Evolutionary conservation across 306 rosid species (phyloP), one percentile per base, ranked within the genome.

Genomic region (Chamaecrista fasciculata): DNA sequence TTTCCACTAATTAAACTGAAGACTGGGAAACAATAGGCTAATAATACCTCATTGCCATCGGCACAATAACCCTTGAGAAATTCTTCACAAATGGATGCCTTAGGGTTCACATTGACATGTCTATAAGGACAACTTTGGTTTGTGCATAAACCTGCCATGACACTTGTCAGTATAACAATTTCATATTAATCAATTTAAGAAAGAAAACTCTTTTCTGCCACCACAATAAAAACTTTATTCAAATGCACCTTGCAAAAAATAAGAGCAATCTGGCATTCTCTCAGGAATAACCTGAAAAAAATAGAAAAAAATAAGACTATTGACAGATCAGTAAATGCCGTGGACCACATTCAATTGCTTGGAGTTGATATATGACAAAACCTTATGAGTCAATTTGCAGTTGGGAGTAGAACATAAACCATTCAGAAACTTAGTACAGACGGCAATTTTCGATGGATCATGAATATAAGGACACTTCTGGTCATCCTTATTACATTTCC

Each of bases 301-400:
- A 70, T 57, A 48, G 80, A 71, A 69, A 31, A 65, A 62, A 40
- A 37, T 73, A 31, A 74, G 58, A 66, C 64, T 50, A 20, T n/a
- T 70, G 26, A 52, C 66, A 71, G 33, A 59, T 69, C 16, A 21
- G 69, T 42, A 73, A 74, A 73, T 18, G 74, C 49, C 47, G 46
- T 28, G 64, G 64, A 78, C 71, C 71, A 74, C 69, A 56, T 73
- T 62, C 71, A 84, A 77, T 56, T 76, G 28, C 46, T 49, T 70
- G 65, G 70, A 73, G 59, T 66, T 52, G 56, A 60, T 63, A 19
- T 70, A 39, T 73, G 43, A 78, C 72, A 74, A 69, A 84, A 94
- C 99, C 99, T 94, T 80, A 60, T 94, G 99, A 72, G 99, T 91
- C 89, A 94, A 84, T 76, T 86, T 91, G 95, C 97, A 94, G 86